Evolutionary conservation across 257 asterid species (phyloP).

Genomic region (Plectranthus barbatus): DNA sequence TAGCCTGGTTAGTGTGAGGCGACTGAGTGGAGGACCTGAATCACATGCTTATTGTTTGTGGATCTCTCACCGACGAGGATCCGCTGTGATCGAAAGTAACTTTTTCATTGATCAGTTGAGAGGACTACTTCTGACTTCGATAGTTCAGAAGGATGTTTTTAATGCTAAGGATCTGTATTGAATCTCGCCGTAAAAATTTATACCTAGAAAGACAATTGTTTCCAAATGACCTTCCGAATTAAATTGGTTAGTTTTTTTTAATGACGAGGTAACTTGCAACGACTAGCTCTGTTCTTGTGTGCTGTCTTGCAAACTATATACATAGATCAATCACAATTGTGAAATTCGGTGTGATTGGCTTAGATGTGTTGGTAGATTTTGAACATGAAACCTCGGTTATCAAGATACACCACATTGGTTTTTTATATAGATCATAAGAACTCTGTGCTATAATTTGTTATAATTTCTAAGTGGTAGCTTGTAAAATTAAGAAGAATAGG

Average conservation of each 20-base stretch:
- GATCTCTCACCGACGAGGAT: neutral
- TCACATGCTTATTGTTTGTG: constrained; percentile 3
- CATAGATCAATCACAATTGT: no score
- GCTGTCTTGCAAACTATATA: no score
- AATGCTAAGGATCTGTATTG: constrained; percentile 8
- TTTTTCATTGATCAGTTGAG: neutral
- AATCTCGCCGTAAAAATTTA: constrained; percentile 5
- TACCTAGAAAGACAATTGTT: neutral
- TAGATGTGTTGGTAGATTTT: no score
- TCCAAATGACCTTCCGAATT: neutral
- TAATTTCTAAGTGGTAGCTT: neutral
- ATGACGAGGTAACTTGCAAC: no score
- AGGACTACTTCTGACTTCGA: constrained; percentile 3
- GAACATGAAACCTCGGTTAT: no score
- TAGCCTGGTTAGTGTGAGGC: constrained; percentile 1
- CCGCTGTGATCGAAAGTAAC: neutral
- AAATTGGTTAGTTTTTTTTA: neutral
- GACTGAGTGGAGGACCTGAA: neutral
- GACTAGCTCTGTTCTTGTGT: no score
- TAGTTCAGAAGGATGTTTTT: neutral
- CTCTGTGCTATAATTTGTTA: neutral
- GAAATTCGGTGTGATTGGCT: no score
- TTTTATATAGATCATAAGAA: neutral
- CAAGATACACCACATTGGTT: no score
- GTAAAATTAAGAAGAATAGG: neutral